Evolutionary conservation across 2,329 filamentous ascomycete genomes (phyloP), one percentile per base, ranked within the genome.

Genomic region (Aschersonia sp.): DNA sequence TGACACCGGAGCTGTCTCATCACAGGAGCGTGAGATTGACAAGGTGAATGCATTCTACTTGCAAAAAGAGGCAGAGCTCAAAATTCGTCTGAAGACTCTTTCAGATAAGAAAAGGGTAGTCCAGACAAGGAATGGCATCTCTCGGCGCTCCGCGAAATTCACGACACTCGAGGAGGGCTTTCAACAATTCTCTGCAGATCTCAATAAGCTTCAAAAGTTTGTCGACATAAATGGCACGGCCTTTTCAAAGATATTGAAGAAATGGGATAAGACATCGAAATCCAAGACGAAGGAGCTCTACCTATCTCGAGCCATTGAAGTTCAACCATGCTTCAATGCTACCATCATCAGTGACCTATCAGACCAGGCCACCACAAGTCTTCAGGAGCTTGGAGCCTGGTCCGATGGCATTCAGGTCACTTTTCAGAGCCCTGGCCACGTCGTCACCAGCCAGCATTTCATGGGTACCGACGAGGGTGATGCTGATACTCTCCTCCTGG

Each of bases 231-330:
- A 98, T 62, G 91, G 92, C 59, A 96, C 88, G 2, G 92, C 89
- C 12, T 96, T 97, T 64, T 96, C 91, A 31, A 98, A 98, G 66
- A 98, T 98, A 51, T 71, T 98, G 53, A 98, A 98, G 70, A 98
- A 98, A 78, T 98, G 92, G 92, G 92, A 98, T 69, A 98, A 98
- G 77, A 96, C 89, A 1, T 96, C 91, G 56, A 98, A 97, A 75
- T 97, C 91, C 46, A 91, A 91, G 65, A 96, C 92, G 51, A 98
- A 98, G 65, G 92, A 97, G 68, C 77, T 97, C 41, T 98, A 97
- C 62, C 80, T 98, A 38, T 94, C 94, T 7, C 78, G 92, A 51
- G 92, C 92, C 6, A 91, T 98, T 52, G 92, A 98, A 65, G 89
- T 97, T 5, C 92, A 97, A 60, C 92, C 92, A 5, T 97, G 94